A percentile compares a stretch with the other conserved stretches of the same genome.
phyloP scores from a whole-genome alignment of 805 yeast species.

The Pichia paraexigua region DNA sequence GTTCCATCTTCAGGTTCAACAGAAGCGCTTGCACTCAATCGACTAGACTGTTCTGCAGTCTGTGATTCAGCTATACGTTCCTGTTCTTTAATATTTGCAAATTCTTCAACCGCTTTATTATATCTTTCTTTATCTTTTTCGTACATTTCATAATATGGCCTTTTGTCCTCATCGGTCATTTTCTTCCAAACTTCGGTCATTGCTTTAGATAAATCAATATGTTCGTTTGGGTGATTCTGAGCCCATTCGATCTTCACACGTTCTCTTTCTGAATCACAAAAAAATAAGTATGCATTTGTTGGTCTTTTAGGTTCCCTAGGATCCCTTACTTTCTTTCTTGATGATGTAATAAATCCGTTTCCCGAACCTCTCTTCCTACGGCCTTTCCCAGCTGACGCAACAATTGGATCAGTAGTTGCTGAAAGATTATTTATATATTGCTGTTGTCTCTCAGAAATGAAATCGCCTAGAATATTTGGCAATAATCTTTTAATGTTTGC shows the following conservation, averaged over 20 bases:
- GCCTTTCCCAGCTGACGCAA: background rate
- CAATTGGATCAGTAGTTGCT: background rate
- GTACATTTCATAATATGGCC: slow-evolving; percentile 66
- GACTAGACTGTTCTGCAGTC: background rate
- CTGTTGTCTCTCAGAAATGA: slow-evolving; percentile 8
- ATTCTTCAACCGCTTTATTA: slow-evolving; percentile 56
- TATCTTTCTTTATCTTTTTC: slow-evolving; percentile 75
- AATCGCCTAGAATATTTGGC: slow-evolving; percentile 8
- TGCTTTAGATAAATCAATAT: slow-evolving; percentile 62
- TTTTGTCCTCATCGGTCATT: slow-evolving; percentile 58
- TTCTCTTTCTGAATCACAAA: slow-evolving; percentile 82
- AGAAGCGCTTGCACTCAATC: slow-evolving; percentile 1
- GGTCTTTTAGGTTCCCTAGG: slow-evolving; percentile 87
- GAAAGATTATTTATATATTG: background rate
- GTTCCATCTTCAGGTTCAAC: slow-evolving; percentile 4
- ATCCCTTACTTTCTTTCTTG: slow-evolving; percentile 44
- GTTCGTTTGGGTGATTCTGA: slow-evolving; percentile 41
- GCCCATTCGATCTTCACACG: slow-evolving; percentile 52
- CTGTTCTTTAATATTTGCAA: slow-evolving; percentile 22
- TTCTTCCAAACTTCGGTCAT: slow-evolving; percentile 83
- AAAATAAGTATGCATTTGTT: slow-evolving; percentile 79
- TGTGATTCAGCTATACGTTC: slow-evolving; percentile 9
- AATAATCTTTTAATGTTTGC: slow-evolving; percentile 12
- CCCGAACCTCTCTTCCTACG: slow-evolving; percentile 13
- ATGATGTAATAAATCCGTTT: slow-evolving; percentile 17